These are phyloP conservation scores for Kazachstania sp. DNA, from an alignment of 1,139 yeast genomes.

Conservation along the genomic window DNA sequence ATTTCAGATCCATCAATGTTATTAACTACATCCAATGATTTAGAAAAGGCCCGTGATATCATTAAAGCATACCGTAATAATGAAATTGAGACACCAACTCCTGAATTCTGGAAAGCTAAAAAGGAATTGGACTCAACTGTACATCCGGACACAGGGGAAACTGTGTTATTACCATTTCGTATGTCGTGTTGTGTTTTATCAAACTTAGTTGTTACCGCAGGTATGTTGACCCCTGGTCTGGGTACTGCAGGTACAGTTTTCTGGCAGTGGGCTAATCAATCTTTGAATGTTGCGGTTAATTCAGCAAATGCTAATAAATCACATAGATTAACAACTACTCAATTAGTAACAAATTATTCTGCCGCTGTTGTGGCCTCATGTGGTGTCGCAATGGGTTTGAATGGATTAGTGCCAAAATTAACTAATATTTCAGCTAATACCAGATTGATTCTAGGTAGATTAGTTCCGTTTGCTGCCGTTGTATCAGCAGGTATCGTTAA, in stretches of 20 bases:
- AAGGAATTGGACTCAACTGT: conserved; percentile 76
- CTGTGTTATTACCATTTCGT: conserved; percentile 85
- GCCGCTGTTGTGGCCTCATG: conserved; percentile 93
- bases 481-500: conserved; percentile 93
- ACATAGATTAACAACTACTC: conserved; percentile 74
- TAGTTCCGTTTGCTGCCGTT: conserved; percentile 97
- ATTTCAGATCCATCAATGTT: conserved; percentile 90
- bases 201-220: conserved; percentile 88
- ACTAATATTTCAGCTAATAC: conserved; percentile 60
- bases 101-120: conserved; percentile 86
- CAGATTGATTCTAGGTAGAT: conserved; percentile 62
- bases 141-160: conserved; percentile 94
- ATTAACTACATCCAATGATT: conserved; percentile 56
- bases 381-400: conserved; percentile 88
- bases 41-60: conserved; percentile 54
- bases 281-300: conserved; percentile 91
- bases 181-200: conserved; percentile 95
- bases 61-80: conserved; percentile 72
- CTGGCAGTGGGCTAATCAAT: conserved; percentile 97
- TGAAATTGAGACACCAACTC: conserved; percentile 49
- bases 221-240: conserved; percentile 92
- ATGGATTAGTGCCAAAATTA: conserved; percentile 76
- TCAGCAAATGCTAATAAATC: conserved; percentile 94
- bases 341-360: conserved; percentile 67
- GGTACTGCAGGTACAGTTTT: conserved; percentile 85